A percentile compares a stretch with the other conserved stretches of the same genome.
Conservation (phyloP, 495 filamentous ascomycete genomes). For the Trichoderma gamsii region DNA sequence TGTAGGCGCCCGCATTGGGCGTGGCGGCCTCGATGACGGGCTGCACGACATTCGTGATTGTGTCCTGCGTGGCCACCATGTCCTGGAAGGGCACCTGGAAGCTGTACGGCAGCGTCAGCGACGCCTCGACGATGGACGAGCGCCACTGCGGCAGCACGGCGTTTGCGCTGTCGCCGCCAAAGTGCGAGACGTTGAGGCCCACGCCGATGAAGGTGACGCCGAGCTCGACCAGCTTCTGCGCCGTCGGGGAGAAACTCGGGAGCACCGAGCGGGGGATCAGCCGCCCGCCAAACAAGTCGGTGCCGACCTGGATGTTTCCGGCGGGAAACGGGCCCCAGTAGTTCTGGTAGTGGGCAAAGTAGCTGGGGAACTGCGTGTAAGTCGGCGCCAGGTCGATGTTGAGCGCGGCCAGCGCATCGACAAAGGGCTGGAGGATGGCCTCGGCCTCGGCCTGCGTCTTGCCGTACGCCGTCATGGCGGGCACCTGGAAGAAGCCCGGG, state of each 20-base stretch:
- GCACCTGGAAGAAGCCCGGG: conserved; percentile 37
- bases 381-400: conserved; percentile 18
- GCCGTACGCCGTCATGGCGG: conserved; percentile 32
- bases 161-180: conserved; percentile 40
- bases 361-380: conserved; percentile 36
- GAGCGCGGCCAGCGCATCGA: conserved; percentile 25
- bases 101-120: conserved; percentile 20
- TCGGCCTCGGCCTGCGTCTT: conserved; percentile 30
- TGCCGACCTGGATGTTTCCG: conserved; percentile 36
- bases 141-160: conserved; percentile 56
- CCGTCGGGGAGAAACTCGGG: conserved; percentile 35
- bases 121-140: conserved; percentile 18
- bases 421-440: conserved; percentile 21
- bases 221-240: conserved; percentile 41
- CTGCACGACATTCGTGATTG: conserved; percentile 45
- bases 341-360: conserved; percentile 36
- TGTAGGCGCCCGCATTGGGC: conserved; percentile 33
- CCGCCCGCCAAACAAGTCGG: conserved; percentile 49
- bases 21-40: conserved; percentile 35
- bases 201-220: conserved; percentile 39
- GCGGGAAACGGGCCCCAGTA: conserved; percentile 31
- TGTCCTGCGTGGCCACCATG: conserved; percentile 37
- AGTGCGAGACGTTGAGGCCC: conserved; percentile 30
- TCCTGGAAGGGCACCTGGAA: conserved; percentile 22
- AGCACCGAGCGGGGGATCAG: conserved; percentile 49